Conservation (phyloP, 345 rosid species). For the Syzygium grande region DNA sequence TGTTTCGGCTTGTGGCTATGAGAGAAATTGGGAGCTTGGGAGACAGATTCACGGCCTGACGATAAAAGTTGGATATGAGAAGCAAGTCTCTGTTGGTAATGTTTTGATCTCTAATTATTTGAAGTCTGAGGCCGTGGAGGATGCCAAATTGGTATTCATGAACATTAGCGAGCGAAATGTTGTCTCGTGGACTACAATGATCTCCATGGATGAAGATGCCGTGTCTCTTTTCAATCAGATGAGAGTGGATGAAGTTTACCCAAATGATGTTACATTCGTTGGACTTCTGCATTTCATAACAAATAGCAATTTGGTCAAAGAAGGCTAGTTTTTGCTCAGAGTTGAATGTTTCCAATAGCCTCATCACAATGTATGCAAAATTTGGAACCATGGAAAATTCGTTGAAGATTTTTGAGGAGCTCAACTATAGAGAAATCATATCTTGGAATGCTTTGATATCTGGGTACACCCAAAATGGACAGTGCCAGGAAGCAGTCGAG, state of each 20-base stretch:
- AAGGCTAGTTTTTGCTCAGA: conserved; percentile 39
- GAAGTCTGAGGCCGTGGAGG: conserved; percentile 39
- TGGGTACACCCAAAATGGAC: conserved; percentile 65
- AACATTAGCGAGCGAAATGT: too few species aligned
- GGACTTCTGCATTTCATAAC: too few species aligned
- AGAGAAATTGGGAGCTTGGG: conserved; percentile 47
- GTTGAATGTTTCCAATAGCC: conserved; percentile 53
- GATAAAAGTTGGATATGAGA: conserved; percentile 53
- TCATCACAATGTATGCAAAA: conserved; percentile 83
- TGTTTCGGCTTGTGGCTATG: conserved; percentile 68
- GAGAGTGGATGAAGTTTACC: too few species aligned
- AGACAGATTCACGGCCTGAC: conserved; percentile 75
- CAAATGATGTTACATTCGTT: too few species aligned
- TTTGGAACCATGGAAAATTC: conserved; percentile 52
- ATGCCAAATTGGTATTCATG: too few species aligned
- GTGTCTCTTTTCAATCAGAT: too few species aligned
- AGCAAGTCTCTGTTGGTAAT: conserved; percentile 56
- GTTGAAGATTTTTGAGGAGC: conserved; percentile 48
- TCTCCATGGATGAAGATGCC: too few species aligned
- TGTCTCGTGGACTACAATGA: too few species aligned
- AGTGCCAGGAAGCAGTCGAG: conserved; percentile 43
- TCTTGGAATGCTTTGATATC: conserved; percentile 89
- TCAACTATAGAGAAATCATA: conserved; percentile 37
- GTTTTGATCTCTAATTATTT: conserved; percentile 70
- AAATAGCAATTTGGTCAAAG: too few species aligned